Percentiles rank a stretch among this genome's conserved stretches.
phyloP scores from a whole-genome alignment of 495 filamentous ascomycete genomes.

The Aspergillus kassunensis region DNA sequence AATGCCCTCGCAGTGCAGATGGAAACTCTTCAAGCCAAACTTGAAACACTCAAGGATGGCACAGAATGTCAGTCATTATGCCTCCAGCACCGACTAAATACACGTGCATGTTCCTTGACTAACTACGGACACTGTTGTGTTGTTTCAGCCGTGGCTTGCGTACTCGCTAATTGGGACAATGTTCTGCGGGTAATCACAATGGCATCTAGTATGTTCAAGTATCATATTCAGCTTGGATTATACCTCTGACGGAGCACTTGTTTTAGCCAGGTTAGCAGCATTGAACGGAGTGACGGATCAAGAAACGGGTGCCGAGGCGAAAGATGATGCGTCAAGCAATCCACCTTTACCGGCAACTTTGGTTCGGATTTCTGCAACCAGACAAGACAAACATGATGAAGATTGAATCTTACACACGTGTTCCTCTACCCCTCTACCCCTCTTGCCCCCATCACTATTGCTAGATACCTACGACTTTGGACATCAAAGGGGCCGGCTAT shows the following conservation, averaged over 20 bases:
- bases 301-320: neutral
- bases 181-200: slow-evolving; percentile 91
- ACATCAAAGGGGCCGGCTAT: neutral
- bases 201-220: slow-evolving; percentile 72
- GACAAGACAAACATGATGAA: slow-evolving; percentile 20
- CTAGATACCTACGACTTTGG: neutral
- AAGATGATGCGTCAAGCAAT: slow-evolving; percentile 11
- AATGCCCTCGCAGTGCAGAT: slow-evolving; percentile 84
- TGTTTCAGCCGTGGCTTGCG: slow-evolving; percentile 75
- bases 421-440: slow-evolving; percentile 1
- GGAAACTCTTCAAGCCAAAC: slow-evolving; percentile 83
- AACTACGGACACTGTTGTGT: slow-evolving; percentile 8
- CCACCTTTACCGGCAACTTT: slow-evolving; percentile 34
- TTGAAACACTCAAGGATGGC: slow-evolving; percentile 82
- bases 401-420: slow-evolving; percentile 14
- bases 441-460: neutral
- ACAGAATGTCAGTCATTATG: slow-evolving; percentile 67
- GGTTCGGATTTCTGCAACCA: slow-evolving; percentile 37
- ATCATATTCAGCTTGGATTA: neutral
- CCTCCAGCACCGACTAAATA: too few relatives aligned
- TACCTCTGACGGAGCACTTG: neutral
- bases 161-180: slow-evolving; percentile 94
- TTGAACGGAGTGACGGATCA: neutral
- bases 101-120: neutral
- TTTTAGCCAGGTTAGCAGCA: slow-evolving; percentile 13